Conservation (phyloP, 129 eudicot species). For the Heracleum sosnowskyi region DNA sequence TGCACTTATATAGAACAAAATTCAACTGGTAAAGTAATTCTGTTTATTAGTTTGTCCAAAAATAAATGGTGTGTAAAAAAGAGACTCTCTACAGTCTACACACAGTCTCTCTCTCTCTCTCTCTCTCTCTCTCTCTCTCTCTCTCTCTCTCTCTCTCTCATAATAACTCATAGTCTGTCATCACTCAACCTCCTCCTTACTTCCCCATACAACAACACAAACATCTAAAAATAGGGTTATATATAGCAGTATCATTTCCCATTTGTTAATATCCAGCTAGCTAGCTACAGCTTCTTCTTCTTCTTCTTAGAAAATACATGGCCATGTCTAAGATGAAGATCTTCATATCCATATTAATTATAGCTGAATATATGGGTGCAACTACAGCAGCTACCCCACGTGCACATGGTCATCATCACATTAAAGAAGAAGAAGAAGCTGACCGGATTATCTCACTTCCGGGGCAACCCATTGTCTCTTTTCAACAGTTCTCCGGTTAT, state of each 20-base stretch:
- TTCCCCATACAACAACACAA: constrained; percentile 16
- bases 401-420: neutral
- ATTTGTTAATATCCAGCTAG: neutral
- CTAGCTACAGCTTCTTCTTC: constrained; percentile 4
- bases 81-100: too few relatives aligned
- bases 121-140: neutral
- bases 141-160: constrained; percentile 21
- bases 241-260: neutral
- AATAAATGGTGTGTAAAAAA: neutral
- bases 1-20: neutral
- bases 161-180: constrained; percentile 42
- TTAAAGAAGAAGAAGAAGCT: constrained; percentile 28
- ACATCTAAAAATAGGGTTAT: constrained; percentile 15
- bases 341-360: constrained; percentile 21
- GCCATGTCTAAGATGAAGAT: constrained; percentile 31
- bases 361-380: constrained; percentile 17
- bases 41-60: neutral
- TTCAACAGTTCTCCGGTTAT: constrained; percentile 85
- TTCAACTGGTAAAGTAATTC: neutral
- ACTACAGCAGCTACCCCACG: neutral
- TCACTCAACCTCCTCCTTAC: constrained; percentile 11
- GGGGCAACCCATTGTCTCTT: constrained; percentile 79
- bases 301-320: constrained; percentile 5
- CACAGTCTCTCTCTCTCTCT: too few relatives aligned
- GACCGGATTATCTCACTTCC: constrained; percentile 72